A percentile compares a stretch with the other conserved stretches of the same genome.
These are phyloP conservation scores for Leccinum pallidistipes DNA, from an alignment of 1,284 basidiomycete genomes.

Conservation along the genomic window DNA sequence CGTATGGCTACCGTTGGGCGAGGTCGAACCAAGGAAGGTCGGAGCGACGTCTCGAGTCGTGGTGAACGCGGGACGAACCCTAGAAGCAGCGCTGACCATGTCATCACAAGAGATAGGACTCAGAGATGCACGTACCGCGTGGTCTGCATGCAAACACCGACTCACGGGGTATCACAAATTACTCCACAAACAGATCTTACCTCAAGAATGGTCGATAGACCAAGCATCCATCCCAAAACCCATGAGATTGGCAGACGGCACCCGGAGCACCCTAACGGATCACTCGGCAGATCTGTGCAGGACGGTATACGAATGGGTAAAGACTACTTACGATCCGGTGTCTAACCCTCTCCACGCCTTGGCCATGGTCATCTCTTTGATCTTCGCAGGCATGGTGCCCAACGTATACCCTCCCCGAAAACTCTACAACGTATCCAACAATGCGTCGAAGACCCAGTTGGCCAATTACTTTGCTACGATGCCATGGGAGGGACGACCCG, in stretches of 20 bases:
- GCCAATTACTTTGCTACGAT: background rate
- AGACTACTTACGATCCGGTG: no score
- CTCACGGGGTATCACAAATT: background rate
- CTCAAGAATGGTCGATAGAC: background rate
- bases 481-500: background rate
- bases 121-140: background rate
- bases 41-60: background rate
- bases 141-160: background rate
- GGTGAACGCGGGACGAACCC: background rate
- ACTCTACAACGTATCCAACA: background rate
- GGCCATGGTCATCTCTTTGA: no score
- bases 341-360: no score
- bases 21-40: background rate
- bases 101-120: background rate
- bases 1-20: background rate
- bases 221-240: background rate
- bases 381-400: no score
- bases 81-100: background rate
- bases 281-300: no score
- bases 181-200: background rate
- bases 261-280: no score
- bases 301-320: no score
- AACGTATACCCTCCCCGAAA: no score
- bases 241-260: no score
- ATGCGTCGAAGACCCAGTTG: background rate